phyloP scores from a whole-genome alignment of 306 rosid genomes.

The Vigna unguiculata region DNA sequence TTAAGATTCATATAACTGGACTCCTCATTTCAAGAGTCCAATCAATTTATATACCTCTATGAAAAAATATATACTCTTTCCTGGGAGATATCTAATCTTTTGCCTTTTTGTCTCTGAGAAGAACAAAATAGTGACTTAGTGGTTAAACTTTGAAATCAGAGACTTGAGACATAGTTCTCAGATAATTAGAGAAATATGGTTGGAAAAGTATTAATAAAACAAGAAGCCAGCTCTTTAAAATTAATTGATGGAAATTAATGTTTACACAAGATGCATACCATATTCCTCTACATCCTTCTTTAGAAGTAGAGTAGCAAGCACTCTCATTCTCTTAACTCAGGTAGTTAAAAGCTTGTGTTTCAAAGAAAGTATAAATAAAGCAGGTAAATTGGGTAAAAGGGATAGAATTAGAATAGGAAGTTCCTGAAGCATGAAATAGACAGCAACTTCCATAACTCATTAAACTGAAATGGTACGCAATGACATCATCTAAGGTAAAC shows the following conservation, averaged over 20 bases:
- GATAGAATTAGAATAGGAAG: conserved; percentile 1
- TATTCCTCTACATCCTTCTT: conserved; percentile 18
- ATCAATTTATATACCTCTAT: conserved; percentile 14
- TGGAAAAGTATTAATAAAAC: not conserved
- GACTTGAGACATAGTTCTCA: conserved; percentile 10
- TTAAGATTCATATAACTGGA: conserved; percentile 31
- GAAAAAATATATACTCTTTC: not conserved
- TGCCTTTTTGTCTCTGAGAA: not conserved
- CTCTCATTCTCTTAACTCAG: conserved; percentile 17
- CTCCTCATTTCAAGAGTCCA: conserved; percentile 3
- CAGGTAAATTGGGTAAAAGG: conserved; percentile 6
- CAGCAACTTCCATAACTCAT: conserved; percentile 20
- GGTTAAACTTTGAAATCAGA: conserved; percentile 18
- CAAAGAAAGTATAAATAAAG: conserved; percentile 25
- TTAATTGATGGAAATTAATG: conserved; percentile 1
- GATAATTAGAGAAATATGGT: not conserved
- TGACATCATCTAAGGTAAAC: conserved; percentile 29
- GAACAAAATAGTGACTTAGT: not conserved
- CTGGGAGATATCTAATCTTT: not conserved
- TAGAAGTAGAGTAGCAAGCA: conserved; percentile 16
- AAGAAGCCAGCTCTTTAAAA: conserved; percentile 11
- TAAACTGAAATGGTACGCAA: conserved; percentile 25
- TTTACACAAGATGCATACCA: conserved; percentile 18
- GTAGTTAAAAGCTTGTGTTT: conserved; percentile 25
- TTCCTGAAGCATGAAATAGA: conserved; percentile 19